Evolutionary conservation across 768 basidiomycete genomes (phyloP), one percentile per base, ranked within the genome.

Genomic region (Suillus spraguei): DNA sequence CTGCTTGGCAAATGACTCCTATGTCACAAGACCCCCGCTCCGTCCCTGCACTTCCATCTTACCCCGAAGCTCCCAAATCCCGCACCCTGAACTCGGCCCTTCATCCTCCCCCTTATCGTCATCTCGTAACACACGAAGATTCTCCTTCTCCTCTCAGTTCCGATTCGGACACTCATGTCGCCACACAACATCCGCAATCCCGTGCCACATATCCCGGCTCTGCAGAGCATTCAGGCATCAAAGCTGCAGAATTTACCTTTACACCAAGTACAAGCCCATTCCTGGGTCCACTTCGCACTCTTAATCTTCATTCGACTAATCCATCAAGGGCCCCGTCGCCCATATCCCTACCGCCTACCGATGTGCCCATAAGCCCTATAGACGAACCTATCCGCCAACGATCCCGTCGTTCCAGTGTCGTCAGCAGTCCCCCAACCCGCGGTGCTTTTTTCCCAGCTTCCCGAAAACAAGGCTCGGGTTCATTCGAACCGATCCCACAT

Each of bases 251-350:
- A 56, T 75, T 80, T 69, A 64, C 74, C 5, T 80, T 83, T 68
- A 92, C 91, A 1, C 91, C 91, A 1, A 88, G 87, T 22, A 88
- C 90, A 2, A 90, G 88, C 64, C 91, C 91, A 1, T 92, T 94
- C 82, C 83, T 94, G 24, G 91, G 88, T 0, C 90, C 90, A 2
- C 76, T 94, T 67, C 83, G 89, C 60, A 88, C 88, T 7, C 82
- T 94, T 63, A 88, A 91, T 68, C 84, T 93, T 50, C 89, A 91
- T 69, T 89, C 87, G 1, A 78, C 88, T 3, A 83, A 84, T 59
- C 85, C 87, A 0, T 89, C 87, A 13, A 84, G 90, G 53, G 90
- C 88, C 0, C 88, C 91, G 1, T 89, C 88, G 4, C 89, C 91
- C 8, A 84, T 90, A 62, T 77, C 84, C 13, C 78, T 91, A 1